A percentile compares a stretch with the other conserved stretches of the same genome.
phyloP scores from a whole-genome alignment of 2,329 filamentous ascomycete genomes.

The Exophiala calicioides region DNA sequence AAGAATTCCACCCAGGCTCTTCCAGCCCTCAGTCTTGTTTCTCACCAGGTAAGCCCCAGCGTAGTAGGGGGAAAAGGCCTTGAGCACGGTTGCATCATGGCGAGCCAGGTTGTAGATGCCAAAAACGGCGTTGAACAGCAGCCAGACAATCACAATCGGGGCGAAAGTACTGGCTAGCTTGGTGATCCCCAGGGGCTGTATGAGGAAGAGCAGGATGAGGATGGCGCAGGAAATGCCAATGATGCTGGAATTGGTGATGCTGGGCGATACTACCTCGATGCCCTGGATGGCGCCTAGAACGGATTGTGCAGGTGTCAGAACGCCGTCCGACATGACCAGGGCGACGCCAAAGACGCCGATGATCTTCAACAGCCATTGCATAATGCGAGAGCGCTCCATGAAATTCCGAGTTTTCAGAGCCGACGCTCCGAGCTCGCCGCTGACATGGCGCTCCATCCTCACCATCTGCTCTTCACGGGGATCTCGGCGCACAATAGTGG shows the following conservation, averaged over 20 bases:
- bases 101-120: slow-evolving; percentile 54
- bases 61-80: slow-evolving; percentile 54
- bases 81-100: slow-evolving; percentile 52
- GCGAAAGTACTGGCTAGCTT: slow-evolving; percentile 53
- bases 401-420: slow-evolving; percentile 47
- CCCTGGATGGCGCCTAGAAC: slow-evolving; percentile 59
- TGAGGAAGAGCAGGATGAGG: slow-evolving; percentile 53
- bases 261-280: slow-evolving; percentile 50
- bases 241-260: slow-evolving; percentile 49
- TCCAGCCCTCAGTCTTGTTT: slow-evolving; percentile 54
- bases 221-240: slow-evolving; percentile 56
- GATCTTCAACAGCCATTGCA: slow-evolving; percentile 51
- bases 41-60: slow-evolving; percentile 53
- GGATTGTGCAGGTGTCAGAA: slow-evolving; percentile 59
- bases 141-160: slow-evolving; percentile 59
- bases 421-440: slow-evolving; percentile 46
- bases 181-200: slow-evolving; percentile 58
- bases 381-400: slow-evolving; percentile 50
- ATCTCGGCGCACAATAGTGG: slow-evolving; percentile 55
- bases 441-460: slow-evolving; percentile 49
- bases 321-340: slow-evolving; percentile 58
- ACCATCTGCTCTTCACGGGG: slow-evolving; percentile 50
- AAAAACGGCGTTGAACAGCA: slow-evolving; percentile 53
- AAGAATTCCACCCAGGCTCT: slow-evolving; percentile 62
- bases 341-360: slow-evolving; percentile 57